These are phyloP conservation scores for Sisymbrium altissimum DNA, from an alignment of 345 rosid species.

Conservation along the genomic window DNA sequence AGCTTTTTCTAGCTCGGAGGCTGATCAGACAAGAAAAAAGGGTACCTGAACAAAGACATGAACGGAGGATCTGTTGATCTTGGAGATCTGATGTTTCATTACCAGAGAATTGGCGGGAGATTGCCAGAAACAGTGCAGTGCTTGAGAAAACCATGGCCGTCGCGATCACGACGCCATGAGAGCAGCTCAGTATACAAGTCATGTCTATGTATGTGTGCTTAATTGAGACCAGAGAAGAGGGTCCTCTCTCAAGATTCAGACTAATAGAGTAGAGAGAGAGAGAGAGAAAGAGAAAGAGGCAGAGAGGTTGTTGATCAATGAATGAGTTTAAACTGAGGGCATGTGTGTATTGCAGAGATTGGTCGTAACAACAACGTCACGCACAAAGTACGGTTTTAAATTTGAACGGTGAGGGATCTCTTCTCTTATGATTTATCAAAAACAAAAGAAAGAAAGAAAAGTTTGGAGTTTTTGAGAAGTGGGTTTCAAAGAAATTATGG, in stretches of 20 bases:
- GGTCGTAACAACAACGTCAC: slow-evolving; percentile 23
- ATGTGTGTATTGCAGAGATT: slow-evolving; percentile 26
- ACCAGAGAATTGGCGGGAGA: slow-evolving; percentile 46
- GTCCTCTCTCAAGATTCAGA: background rate
- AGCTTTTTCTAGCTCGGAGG: background rate
- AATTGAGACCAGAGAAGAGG: background rate
- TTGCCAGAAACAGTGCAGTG: slow-evolving; percentile 62
- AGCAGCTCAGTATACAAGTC: slow-evolving; percentile 38
- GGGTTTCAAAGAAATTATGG: background rate
- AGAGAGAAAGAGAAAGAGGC: background rate
- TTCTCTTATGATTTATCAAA: background rate
- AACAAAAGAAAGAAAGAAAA: background rate
- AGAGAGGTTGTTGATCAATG: slow-evolving; percentile 7
- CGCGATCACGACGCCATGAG: slow-evolving; percentile 60
- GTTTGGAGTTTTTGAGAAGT: background rate
- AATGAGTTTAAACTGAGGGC: slow-evolving; percentile 10
- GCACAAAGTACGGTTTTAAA: slow-evolving; percentile 4
- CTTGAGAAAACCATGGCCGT: slow-evolving; percentile 81
- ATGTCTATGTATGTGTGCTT: background rate
- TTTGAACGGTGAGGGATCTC: slow-evolving; percentile 23
- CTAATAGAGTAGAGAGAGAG: background rate
- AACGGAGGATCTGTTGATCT: slow-evolving; percentile 32
- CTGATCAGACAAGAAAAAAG: slow-evolving; percentile 10
- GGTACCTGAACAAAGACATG: slow-evolving; percentile 64
- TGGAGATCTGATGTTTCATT: slow-evolving; percentile 22